phyloP scores from a whole-genome alignment of 2,329 filamentous ascomycete genomes.

The Alternaria ventricosa region DNA sequence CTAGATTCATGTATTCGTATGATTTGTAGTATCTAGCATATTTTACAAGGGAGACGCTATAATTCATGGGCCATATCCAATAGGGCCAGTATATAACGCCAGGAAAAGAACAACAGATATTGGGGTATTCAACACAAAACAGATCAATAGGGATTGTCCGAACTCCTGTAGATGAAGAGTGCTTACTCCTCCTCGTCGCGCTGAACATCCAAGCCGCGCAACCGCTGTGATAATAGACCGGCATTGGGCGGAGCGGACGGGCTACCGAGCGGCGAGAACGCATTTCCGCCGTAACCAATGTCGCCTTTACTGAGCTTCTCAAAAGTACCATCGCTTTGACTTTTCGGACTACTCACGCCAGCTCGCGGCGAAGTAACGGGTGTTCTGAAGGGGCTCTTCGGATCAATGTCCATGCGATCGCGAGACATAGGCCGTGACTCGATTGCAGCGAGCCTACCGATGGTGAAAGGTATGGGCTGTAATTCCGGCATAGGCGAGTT shows the following conservation, averaged over 20 bases:
- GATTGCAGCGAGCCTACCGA: constrained; percentile 41
- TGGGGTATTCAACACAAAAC: constrained; percentile 3
- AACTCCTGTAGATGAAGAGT: neutral
- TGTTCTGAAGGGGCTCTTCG: constrained; percentile 31
- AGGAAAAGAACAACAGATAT: neutral
- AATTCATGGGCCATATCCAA: neutral
- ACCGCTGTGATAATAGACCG: constrained; percentile 71
- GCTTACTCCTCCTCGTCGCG: constrained; percentile 19
- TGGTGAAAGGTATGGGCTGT: constrained; percentile 61
- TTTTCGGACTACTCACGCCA: constrained; percentile 23
- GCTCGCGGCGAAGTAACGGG: constrained; percentile 27
- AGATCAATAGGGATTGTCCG: neutral
- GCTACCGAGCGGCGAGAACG: constrained; percentile 37
- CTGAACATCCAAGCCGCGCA: constrained; percentile 67
- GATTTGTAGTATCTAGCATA: neutral
- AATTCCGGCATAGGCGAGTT: constrained; percentile 44
- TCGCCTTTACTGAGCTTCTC: constrained; percentile 73
- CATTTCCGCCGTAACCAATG: constrained; percentile 50
- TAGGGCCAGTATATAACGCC: neutral
- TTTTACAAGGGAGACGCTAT: neutral
- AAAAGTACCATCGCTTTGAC: constrained; percentile 54
- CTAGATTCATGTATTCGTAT: neutral
- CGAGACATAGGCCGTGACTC: constrained; percentile 42
- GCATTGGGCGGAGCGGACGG: constrained; percentile 68
- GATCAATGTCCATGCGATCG: constrained; percentile 42